Base-by-base conservation (phyloP, 768 basidiomycete species). In the Pisolithus microcarpus region DNA sequence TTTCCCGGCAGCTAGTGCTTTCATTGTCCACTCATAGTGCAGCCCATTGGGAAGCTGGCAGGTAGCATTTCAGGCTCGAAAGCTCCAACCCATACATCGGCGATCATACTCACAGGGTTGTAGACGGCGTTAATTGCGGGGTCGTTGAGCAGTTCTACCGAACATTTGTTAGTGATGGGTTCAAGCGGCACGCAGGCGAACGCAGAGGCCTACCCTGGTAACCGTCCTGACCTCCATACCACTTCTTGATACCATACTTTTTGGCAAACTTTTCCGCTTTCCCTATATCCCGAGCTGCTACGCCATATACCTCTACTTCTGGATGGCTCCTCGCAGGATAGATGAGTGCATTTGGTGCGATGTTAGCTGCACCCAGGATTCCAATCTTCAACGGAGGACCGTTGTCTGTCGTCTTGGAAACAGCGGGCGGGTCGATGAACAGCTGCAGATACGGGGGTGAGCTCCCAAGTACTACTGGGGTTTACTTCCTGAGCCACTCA, bases 1-100 rank as follows among this genome's bases (percentile, higher is more conserved):
- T 59, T 85, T 84, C 5, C 84, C 81, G 1, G 76, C 75, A 11
- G 63, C 62, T 7, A 85, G 74, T 7, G 81, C 78, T 55, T 78
- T 81, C 74, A 78, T 79, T 0, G 81, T 80, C 81, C 80, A 85
- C 58, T 84, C 81, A 49, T 75, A 80, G 55, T 84, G 81, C 31
- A 84, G 66, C 13, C 72, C 75, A 49, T 82, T 82, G 0, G 82
- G 82, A 8, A 81, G 69, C 78, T 78, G 28, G 3, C 34, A 46
- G 19, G 30, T 31, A 23, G 8, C 19, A 16, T 34, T n/a, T 46
- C 45, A 46, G 31, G 9, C 10, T 9, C 7, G 9, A 6, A 18
- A n/a, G 8, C 30, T 30, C 30, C 30, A 30, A 30, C 10, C 8
- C 10, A 30, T 30, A 30, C 30, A 30, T 30, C 9, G 30, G 30